phyloP scores from a whole-genome alignment of 2,329 filamentous ascomycete genomes.

The Fonsecaea multimorphosa region DNA sequence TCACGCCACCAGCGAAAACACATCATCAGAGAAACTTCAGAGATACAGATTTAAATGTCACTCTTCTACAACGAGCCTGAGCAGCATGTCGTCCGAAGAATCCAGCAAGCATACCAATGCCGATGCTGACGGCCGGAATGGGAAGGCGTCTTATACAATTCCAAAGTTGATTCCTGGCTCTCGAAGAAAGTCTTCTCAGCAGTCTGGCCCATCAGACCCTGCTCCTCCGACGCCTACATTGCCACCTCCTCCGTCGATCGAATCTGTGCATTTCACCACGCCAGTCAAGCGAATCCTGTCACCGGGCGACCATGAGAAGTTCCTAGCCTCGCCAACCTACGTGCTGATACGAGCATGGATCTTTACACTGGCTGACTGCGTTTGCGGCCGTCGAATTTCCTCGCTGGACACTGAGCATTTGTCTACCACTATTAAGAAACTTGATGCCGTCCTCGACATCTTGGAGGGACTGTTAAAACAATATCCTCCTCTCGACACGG shows the following conservation, averaged over 20 bases:
- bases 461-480: constrained; percentile 69
- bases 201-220: constrained; percentile 53
- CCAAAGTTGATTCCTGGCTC: constrained; percentile 41
- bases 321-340: constrained; percentile 77
- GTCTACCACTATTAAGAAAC: constrained; percentile 65
- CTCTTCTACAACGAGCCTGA: not conserved
- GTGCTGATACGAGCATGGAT: constrained; percentile 80
- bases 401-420: constrained; percentile 63
- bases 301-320: constrained; percentile 77
- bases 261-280: constrained; percentile 65
- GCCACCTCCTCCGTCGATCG: constrained; percentile 68
- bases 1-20: not conserved
- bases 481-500: constrained; percentile 83
- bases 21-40: not conserved
- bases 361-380: constrained; percentile 82
- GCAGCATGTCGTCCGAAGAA: not conserved
- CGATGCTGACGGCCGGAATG: not conserved
- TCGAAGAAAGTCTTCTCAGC: constrained; percentile 43
- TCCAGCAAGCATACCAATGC: not conserved
- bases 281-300: constrained; percentile 85
- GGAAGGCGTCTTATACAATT: constrained; percentile 23
- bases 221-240: constrained; percentile 77
- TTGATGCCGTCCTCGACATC: constrained; percentile 73
- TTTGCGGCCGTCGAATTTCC: constrained; percentile 72
- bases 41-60: not conserved